Base-by-base conservation (phyloP, 352 stramenopile genomes). In the Peronospora destructor region DNA sequence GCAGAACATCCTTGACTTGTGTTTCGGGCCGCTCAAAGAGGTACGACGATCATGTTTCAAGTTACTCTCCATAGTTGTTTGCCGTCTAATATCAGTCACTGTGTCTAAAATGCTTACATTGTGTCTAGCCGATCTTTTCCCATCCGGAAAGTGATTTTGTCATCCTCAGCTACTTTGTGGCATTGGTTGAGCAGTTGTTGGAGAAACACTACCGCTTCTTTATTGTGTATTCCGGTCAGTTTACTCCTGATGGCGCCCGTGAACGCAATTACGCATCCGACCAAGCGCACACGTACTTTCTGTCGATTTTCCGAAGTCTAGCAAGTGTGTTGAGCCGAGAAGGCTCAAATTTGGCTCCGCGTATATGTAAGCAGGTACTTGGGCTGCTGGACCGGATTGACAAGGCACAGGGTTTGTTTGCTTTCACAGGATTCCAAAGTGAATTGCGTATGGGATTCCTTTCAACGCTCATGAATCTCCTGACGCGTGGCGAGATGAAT, bases 201-300 rank as follows among this genome's bases (percentile, higher is more conserved):
- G 76, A 87, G 52, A 88, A 89, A 46, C 80, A 88, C 32, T 91
- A 84, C 54, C 73, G 80, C 19, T 89, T 85, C 47, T 91, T 91
- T 49, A 79, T 91, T 19, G 60, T 68, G 2, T 68, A 70, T 19
- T 65, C 58, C 0, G 57, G 62, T n/a, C 51, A 64, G 3, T 80
- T 85, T 34, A 72, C 62, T 23, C 17, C 67, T 2, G 71, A 76
- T 38, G 72, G 71, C 6, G 55, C 59, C n/a, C 76, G 76, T 23
- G 71, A 84, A 48, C 76, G 77, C 16, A 46, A 43, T 6, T 91
- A 85, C 43, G 52, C 68, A 2, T 87, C 74, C 3, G 75, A 89
- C n/a, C 53, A 76, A 40, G 73, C 77, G 1, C 73, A 83, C 49
- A 68, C 64, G 14, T 89, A 87, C 49, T 91, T 91, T 38, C 32